Evolutionary conservation across 805 yeast genomes (phyloP).

Genomic region (Teunomyces stri): DNA sequence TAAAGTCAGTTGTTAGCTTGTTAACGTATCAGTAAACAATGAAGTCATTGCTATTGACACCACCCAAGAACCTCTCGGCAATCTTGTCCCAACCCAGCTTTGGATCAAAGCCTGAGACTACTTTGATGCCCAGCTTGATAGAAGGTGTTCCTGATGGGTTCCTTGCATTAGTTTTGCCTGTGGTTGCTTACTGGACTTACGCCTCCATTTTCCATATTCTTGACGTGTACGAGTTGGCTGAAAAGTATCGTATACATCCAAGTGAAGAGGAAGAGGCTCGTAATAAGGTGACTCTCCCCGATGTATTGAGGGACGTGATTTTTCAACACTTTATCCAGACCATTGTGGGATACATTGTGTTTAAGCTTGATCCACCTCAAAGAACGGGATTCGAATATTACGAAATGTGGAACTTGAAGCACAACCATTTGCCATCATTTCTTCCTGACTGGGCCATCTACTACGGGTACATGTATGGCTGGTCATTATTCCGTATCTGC

Average conservation of each 20-base stretch:
- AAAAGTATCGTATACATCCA: conserved; percentile 85
- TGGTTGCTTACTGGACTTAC: conserved; percentile 79
- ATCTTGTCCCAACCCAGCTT: conserved; percentile 11
- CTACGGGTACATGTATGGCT: conserved; percentile 58
- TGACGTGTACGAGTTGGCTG: conserved; percentile 74
- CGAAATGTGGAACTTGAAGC: conserved; percentile 45
- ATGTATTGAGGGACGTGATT: conserved; percentile 78
- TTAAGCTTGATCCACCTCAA: conserved; percentile 55
- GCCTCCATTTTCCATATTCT: conserved; percentile 71
- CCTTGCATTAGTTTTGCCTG: conserved; percentile 70
- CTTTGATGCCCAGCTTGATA: conserved; percentile 44
- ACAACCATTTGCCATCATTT: conserved; percentile 34
- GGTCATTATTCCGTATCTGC: conserved; percentile 55
- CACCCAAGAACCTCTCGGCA: conserved; percentile 19
- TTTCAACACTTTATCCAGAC: conserved; percentile 85
- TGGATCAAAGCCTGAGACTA: conserved; percentile 13
- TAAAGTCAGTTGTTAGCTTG: background rate
- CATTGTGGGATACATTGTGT: conserved; percentile 57
- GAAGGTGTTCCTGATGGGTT: conserved; percentile 68
- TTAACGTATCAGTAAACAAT: background rate
- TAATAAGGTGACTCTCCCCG: conserved; percentile 67
- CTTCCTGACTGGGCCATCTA: conserved; percentile 51
- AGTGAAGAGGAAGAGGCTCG: conserved; percentile 76
- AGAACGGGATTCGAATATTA: conserved; percentile 50
- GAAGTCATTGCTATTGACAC: background rate